Evolutionary conservation across 768 basidiomycete genomes (phyloP).

Genomic region (Auriscalpium vulgare): DNA sequence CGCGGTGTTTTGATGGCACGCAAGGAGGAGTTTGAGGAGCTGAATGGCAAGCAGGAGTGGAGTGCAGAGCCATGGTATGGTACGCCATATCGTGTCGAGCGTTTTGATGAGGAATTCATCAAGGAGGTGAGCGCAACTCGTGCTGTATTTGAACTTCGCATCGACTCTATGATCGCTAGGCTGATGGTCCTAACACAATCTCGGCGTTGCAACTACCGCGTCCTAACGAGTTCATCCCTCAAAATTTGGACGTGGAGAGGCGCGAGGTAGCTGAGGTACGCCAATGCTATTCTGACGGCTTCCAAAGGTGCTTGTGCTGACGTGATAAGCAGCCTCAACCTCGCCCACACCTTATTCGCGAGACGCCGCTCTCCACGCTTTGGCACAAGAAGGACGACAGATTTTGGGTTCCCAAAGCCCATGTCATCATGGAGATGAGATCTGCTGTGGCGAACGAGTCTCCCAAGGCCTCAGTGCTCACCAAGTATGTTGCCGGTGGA

Average conservation of each 20-base stretch:
- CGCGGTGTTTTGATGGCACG: conserved; percentile 77
- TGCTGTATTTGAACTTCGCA: not conserved
- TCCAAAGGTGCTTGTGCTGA: too few relatives aligned
- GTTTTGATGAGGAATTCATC: conserved; percentile 56
- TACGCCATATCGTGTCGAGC: conserved; percentile 76
- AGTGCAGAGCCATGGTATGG: conserved; percentile 87
- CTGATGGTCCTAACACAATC: conserved; percentile 54
- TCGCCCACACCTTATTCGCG: conserved; percentile 67
- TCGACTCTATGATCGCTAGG: conserved; percentile 33
- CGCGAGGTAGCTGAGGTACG: conserved; percentile 55
- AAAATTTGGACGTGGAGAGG: conserved; percentile 78
- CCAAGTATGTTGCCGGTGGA: conserved; percentile 38
- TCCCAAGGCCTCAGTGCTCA: conserved; percentile 65
- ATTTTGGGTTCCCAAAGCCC: conserved; percentile 92
- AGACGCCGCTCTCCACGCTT: conserved; percentile 62
- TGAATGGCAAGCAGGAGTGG: conserved; percentile 46
- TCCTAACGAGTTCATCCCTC: conserved; percentile 88
- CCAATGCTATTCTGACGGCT: not conserved
- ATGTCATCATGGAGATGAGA: conserved; percentile 65
- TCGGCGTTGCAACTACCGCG: conserved; percentile 69
- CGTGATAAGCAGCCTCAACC: conserved; percentile 47
- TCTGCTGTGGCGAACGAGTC: conserved; percentile 56
- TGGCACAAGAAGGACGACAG: conserved; percentile 98
- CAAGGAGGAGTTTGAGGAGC: conserved; percentile 49
- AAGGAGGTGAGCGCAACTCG: conserved; percentile 31